A percentile compares a stretch with the other conserved stretches of the same genome.
These are phyloP conservation scores for Sporothrix brunneoviolacea DNA, from an alignment of 2,329 filamentous ascomycete species.

Conservation along the genomic window DNA sequence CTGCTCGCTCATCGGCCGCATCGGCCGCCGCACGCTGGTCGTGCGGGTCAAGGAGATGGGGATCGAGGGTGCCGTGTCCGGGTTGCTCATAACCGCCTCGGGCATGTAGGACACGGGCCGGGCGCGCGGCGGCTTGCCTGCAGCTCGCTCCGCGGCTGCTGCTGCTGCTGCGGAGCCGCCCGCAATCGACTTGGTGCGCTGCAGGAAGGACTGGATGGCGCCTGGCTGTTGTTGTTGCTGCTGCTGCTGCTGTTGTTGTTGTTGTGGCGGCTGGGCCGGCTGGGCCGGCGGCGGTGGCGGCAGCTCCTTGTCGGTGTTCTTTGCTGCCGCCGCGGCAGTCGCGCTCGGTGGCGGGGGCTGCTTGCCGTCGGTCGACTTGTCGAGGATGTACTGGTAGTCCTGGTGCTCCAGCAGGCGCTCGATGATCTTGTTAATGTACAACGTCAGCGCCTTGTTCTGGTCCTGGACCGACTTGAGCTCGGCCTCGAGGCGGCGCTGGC, in stretches of 20 bases:
- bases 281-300: slow-evolving; percentile 61
- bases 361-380: slow-evolving; percentile 64
- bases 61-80: slow-evolving; percentile 68
- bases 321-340: slow-evolving; percentile 32
- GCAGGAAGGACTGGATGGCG: slow-evolving; percentile 45
- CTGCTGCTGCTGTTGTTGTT: slow-evolving; percentile 26
- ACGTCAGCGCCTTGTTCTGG: slow-evolving; percentile 91
- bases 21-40: slow-evolving; percentile 44
- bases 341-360: slow-evolving; percentile 35
- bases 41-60: slow-evolving; percentile 56
- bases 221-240: slow-evolving; percentile 59
- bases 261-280: slow-evolving; percentile 54
- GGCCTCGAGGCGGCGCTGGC: slow-evolving; percentile 62
- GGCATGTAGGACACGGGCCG: slow-evolving; percentile 55
- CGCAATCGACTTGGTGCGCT: slow-evolving; percentile 56
- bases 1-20: slow-evolving; percentile 57
- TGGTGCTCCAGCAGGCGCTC: slow-evolving; percentile 89
- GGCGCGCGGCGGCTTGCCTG: slow-evolving; percentile 38
- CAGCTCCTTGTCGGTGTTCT: slow-evolving; percentile 78
- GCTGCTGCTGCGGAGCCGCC: slow-evolving; percentile 29
- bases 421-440: slow-evolving; percentile 99
- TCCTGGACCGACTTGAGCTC: slow-evolving; percentile 79
- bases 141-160: neutral
- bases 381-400: slow-evolving; percentile 89
- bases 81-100: slow-evolving; percentile 46